Base-by-base conservation (phyloP, 768 basidiomycete species). In the Mycena epipterygia region DNA sequence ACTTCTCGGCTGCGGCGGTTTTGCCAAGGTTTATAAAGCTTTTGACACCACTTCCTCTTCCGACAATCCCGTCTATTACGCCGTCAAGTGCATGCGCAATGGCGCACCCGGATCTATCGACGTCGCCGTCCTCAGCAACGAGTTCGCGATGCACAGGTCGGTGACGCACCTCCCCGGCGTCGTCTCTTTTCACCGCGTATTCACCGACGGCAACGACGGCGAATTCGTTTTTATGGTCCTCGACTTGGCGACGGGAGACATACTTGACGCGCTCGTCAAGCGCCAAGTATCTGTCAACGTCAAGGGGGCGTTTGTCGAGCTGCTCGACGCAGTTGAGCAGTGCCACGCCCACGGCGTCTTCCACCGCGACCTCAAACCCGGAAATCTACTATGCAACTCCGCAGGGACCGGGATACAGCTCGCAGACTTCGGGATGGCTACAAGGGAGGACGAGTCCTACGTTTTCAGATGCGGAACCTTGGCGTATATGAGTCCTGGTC, bases 11-110 rank as follows among this genome's bases (percentile, higher is more conserved):
- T 41, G 35, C 30, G 52, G 46, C 53, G 13, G 11, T 4, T 27
- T 21, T 23, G 42, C 55, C 29, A 39, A 51, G 13, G 68, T 69
- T 21, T 69, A 69, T n/a, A 56, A 69, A n/a, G 68, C 68, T 13
- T 23, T 56, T 12, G 68, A 69, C 17, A 69, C 62, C 9, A 69
- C 61, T 49, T 61, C 67, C 6, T 12, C 30, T 3, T 7, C 42
- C 1, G 68, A 64, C 1, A 25, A 57, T 39, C 55, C 61, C 27
- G 32, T 41, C 4, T 48, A n/a, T 55, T 62, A 62, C 41, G 66
- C 66, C 6, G 67, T 59, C 25, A 67, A 67, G 58, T 59, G 56
- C 35, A 51, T 67, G 52, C 12, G 11, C 21, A 59, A 52, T 37
- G 57, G 19, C 39, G 57, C 23, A 1, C 25, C 57, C 21, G 66